Percentiles rank a stretch among this genome's conserved stretches.
These are phyloP conservation scores for Aspergillus persii DNA, from an alignment of 2,329 filamentous ascomycete species.

Conservation along the genomic window DNA sequence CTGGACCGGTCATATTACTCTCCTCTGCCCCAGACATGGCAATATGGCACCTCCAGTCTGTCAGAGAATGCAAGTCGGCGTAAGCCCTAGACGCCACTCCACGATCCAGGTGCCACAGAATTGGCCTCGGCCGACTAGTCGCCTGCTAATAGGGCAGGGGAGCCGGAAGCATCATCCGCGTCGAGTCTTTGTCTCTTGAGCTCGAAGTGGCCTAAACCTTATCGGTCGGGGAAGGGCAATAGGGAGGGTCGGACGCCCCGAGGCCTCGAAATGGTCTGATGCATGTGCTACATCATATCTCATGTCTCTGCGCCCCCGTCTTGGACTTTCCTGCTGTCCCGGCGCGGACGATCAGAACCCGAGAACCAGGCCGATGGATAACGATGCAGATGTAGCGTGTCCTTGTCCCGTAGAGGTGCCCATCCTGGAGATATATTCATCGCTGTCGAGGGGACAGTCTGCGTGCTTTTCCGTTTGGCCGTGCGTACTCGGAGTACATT, in stretches of 20 bases:
- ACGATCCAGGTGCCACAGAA: conserved; percentile 3
- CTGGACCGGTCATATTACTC: conserved; percentile 1
- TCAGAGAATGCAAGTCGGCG: not conserved
- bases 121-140: not conserved
- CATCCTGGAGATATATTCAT: not conserved
- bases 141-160: not conserved
- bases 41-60: not conserved
- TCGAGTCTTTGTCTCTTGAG: not conserved
- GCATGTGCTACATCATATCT: conserved; percentile 7
- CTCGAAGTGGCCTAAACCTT: conserved; percentile 3
- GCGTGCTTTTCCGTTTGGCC: not conserved
- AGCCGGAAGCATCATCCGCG: not conserved
- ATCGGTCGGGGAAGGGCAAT: conserved; percentile 5
- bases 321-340: not conserved
- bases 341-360: conserved; percentile 9
- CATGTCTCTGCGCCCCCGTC: not conserved
- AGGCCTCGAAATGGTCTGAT: not conserved
- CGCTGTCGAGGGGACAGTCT: not conserved
- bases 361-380: conserved; percentile 9
- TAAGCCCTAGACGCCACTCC: conserved; percentile 4
- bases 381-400: not conserved
- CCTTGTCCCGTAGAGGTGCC: not conserved
- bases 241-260: not conserved
- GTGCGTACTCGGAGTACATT: no score
- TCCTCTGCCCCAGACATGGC: conserved; percentile 1